Percentiles rank a stretch among this genome's conserved stretches.
These are phyloP conservation scores for Platanthera zijinensis DNA, from an alignment of 106 monocot species.

Conservation along the genomic window DNA sequence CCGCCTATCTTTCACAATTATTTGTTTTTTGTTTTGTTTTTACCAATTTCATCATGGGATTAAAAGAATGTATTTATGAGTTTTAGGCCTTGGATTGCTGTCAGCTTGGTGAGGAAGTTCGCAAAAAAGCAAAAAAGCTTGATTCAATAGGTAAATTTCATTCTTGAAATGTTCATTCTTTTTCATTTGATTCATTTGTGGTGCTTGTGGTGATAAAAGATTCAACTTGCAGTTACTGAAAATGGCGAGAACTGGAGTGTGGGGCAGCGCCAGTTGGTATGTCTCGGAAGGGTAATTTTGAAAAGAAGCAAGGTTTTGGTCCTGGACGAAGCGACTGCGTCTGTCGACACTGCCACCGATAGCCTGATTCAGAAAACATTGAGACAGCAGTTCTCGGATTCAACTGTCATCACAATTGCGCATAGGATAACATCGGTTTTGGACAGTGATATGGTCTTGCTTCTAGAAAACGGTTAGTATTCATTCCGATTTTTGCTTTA, in stretches of 20 bases:
- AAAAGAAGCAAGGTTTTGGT: conserved; percentile 79
- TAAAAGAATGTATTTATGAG: not conserved
- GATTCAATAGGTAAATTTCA: conserved; percentile 36
- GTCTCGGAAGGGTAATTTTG: conserved; percentile 64
- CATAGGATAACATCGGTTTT: conserved; percentile 93
- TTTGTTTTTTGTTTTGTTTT: not conserved
- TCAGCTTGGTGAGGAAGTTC: conserved; percentile 79
- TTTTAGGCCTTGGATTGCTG: conserved; percentile 59
- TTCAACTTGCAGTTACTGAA: conserved; percentile 47
- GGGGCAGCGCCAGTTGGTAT: conserved; percentile 81
- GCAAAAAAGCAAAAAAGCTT: conserved; percentile 67
- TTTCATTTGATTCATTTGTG: not conserved
- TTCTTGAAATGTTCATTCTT: not conserved
- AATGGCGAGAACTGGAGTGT: conserved; percentile 97
- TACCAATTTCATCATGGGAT: not conserved
- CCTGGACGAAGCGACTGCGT: conserved; percentile 75
- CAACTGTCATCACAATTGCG: conserved; percentile 79
- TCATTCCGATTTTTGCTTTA: too few relatives aligned
- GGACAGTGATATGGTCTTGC: conserved; percentile 6
- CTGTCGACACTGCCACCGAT: conserved; percentile 32
- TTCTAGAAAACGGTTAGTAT: too few relatives aligned
- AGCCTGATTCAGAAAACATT: conserved; percentile 37
- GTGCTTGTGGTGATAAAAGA: not conserved
- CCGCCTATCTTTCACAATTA: not conserved
- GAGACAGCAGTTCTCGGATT: conserved; percentile 29